Evolutionary conservation across 1,284 basidiomycete species (phyloP).

Genomic region (Takashimella koratensis): DNA sequence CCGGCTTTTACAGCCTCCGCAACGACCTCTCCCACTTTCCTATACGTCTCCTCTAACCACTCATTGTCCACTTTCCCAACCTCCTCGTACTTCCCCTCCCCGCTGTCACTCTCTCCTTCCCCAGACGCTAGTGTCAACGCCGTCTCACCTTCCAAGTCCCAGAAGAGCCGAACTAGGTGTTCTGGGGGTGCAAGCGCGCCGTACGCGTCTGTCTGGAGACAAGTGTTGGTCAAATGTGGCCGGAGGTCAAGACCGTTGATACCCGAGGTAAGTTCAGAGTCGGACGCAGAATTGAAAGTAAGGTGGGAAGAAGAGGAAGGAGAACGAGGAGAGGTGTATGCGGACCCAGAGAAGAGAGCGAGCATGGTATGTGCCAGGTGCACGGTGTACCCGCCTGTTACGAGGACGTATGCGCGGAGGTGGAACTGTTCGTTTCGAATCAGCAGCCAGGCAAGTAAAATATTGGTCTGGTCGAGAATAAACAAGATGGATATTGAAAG

Average conservation of each 20-base stretch:
- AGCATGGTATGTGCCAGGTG: slow-evolving; percentile 79
- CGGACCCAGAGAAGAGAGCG: slow-evolving; percentile 73
- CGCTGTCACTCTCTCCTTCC: neutral
- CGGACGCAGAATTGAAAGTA: slow-evolving; percentile 29
- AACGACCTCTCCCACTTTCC: slow-evolving; percentile 64
- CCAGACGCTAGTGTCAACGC: slow-evolving; percentile 36
- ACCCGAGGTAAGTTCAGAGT: too few relatives aligned
- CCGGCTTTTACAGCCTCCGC: slow-evolving; percentile 83
- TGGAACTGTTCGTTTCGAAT: slow-evolving; percentile 71
- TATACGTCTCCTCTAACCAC: slow-evolving; percentile 60
- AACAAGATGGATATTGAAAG: neutral
- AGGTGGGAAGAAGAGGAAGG: slow-evolving; percentile 38
- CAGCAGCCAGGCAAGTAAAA: neutral
- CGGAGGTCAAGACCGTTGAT: slow-evolving; percentile 57
- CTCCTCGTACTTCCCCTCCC: slow-evolving; percentile 4
- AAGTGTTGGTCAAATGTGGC: slow-evolving; percentile 93
- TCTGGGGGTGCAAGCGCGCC: slow-evolving; percentile 48
- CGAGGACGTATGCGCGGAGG: slow-evolving; percentile 86
- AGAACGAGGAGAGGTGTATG: slow-evolving; percentile 56
- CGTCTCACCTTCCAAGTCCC: slow-evolving; percentile 67
- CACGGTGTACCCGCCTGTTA: slow-evolving; percentile 71
- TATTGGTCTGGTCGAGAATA: slow-evolving; percentile 1
- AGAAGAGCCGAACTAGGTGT: slow-evolving; percentile 63
- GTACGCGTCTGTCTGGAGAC: slow-evolving; percentile 62
- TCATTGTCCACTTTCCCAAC: slow-evolving; percentile 43